Evolutionary conservation across 441 rosid genomes (phyloP), one percentile per base, ranked within the genome.

Genomic region (Flueggea neowawraea): DNA sequence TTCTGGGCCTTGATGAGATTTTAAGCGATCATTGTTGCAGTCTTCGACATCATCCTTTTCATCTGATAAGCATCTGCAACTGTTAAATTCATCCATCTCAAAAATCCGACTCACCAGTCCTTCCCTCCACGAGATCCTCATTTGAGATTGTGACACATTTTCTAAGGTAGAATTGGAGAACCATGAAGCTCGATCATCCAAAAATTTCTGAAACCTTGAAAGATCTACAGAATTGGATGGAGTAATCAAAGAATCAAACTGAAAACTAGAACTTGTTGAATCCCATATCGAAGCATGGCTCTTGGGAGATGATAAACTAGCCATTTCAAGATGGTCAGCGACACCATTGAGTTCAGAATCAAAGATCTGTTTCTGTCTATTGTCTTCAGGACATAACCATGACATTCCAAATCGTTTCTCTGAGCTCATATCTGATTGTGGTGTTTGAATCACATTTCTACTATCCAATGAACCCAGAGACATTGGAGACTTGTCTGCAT

Each of bases 361-460:
- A 60, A 74, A 60, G 55, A 61, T 54, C 50, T 17, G 54, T 33
- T 51, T 69, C 75, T 64, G 48, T 60, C 51, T 22, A 53, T 48
- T 55, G 50, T 50, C 39, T 39, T 70, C 73, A 55, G 54, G 65
- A 52, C 52, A 57, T 16, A 68, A 78, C 66, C 60, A 16, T 0
- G 65, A 68, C 50, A 67, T 31, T 53, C 62, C 75, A 17, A 33
- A 54, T 65, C 54, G 67, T 50, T 61, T 69, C 12, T 72, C 80
- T 0, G 78, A 62, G 74, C 84, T 81, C 6, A 83, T 75, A 66
- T 78, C 75, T 47, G 96, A 87, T 22, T 75, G 73, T 1, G 95
- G 96, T 33, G 91, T 86, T 72, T 69, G 87, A 48, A 92, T 80
- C n/a, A 89, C 82, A 78, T 84, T 92, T 69, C 79, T 86, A 54